Percentiles rank a stretch among this genome's conserved stretches.
Conservation (phyloP, 371 early-diverging fungal genomes). For the Fennellomyces sp. region DNA sequence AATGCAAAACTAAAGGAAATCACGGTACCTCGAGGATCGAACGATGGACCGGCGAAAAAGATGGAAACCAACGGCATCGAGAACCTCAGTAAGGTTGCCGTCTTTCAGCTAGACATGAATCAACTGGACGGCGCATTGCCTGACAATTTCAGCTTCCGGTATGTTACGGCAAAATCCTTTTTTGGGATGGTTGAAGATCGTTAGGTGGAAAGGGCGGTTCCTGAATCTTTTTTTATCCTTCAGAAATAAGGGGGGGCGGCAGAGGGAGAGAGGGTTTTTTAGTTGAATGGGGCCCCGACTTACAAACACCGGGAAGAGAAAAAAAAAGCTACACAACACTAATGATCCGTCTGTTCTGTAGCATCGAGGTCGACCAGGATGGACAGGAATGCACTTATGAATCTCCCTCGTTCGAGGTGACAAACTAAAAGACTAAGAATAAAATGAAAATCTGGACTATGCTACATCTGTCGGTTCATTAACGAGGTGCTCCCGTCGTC, state of each 20-base stretch:
- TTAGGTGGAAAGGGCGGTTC: neutral
- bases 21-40: neutral
- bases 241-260: constrained; percentile 4
- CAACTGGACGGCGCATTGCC: neutral
- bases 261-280: constrained; percentile 2
- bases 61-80: constrained; percentile 1
- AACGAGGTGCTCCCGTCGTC: constrained; percentile 19
- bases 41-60: neutral
- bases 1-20: constrained; percentile 2
- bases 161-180: neutral
- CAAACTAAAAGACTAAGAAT: neutral
- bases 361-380: constrained; percentile 1
- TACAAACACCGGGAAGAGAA: neutral
- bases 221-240: constrained; percentile 11
- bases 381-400: neutral
- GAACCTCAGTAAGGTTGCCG: neutral
- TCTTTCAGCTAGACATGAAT: constrained; percentile 8
- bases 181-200: constrained; percentile 6
- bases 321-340: neutral
- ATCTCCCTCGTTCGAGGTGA: constrained; percentile 5
- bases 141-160: constrained; percentile 14
- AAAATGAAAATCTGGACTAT: constrained; percentile 7
- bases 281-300: no score
- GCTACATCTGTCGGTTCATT: constrained; percentile 6
- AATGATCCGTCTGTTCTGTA: neutral